Percentiles rank a stretch among this genome's conserved stretches.
These are phyloP conservation scores for Tetradesmus lagerheimii DNA, from an alignment of 139 green algal genomes.

Conservation along the genomic window DNA sequence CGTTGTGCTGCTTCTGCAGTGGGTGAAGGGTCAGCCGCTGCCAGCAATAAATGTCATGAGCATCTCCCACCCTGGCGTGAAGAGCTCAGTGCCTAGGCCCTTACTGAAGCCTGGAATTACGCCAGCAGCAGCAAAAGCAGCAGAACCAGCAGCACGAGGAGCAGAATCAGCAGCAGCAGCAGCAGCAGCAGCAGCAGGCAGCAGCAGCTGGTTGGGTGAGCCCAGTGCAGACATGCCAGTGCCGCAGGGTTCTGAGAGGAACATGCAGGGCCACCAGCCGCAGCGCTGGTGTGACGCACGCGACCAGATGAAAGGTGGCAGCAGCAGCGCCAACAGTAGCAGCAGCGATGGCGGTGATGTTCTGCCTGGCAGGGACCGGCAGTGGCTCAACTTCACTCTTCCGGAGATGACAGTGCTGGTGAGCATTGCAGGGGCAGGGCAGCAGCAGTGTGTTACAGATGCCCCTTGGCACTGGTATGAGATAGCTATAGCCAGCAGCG, in stretches of 20 bases:
- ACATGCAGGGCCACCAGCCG: background rate
- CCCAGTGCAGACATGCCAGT: slow-evolving; percentile 18
- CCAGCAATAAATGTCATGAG: background rate
- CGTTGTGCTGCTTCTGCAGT: background rate
- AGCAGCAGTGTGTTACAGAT: background rate
- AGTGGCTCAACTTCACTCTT: slow-evolving; percentile 26
- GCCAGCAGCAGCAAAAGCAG: background rate
- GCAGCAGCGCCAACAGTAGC: background rate
- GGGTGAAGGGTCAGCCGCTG: background rate
- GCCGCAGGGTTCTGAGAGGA: slow-evolving; percentile 15
- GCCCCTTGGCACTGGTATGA: too few species aligned
- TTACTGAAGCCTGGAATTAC: background rate
- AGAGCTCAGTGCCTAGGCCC: background rate
- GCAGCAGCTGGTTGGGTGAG: background rate
- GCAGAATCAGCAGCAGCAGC: background rate
- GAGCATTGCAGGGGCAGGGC: background rate
- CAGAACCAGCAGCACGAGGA: background rate
- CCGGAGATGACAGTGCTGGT: slow-evolving; percentile 14
- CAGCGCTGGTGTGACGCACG: slow-evolving; percentile 23
- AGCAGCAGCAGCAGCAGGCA: background rate
- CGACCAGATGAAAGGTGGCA: background rate
- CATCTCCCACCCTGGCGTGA: slow-evolving; percentile 37
- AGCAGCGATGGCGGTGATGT: background rate
- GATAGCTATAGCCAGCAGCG: too few species aligned
- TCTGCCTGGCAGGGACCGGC: background rate